Evolutionary conservation across 805 yeast species (phyloP).

Genomic region (Hanseniaspora mollemarum): DNA sequence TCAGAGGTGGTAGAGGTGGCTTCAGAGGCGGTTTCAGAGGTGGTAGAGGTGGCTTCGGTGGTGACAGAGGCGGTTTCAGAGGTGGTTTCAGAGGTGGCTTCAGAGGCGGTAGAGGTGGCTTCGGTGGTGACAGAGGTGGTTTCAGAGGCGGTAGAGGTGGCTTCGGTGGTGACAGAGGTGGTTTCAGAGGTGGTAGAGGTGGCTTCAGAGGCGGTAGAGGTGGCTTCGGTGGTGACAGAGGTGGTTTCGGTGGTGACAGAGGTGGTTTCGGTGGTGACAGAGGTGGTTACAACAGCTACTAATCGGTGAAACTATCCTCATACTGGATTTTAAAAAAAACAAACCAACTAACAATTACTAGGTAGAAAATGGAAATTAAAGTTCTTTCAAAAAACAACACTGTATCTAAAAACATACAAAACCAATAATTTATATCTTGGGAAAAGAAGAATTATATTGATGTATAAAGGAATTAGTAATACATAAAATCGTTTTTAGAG

Average conservation of each 20-base stretch:
- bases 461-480: neutral
- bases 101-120: conserved; percentile 29
- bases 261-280: conserved; percentile 12
- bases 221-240: conserved; percentile 9
- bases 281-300: conserved; percentile 16
- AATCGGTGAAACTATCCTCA: no score
- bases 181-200: conserved; percentile 36
- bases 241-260: conserved; percentile 7
- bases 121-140: conserved; percentile 34
- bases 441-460: neutral
- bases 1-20: conserved; percentile 35
- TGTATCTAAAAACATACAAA: neutral
- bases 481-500: neutral
- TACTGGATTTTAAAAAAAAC: conserved; percentile 17
- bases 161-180: conserved; percentile 23
- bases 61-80: conserved; percentile 34
- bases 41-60: conserved; percentile 35
- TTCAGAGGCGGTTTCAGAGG: conserved; percentile 34
- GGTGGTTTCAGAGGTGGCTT: conserved; percentile 35
- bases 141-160: conserved; percentile 31
- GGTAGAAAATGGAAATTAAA: neutral
- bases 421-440: neutral
- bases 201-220: conserved; percentile 50
- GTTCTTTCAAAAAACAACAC: neutral
- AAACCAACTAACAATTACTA: neutral